Evolutionary conservation across 2,329 filamentous ascomycete genomes (phyloP), one percentile per base, ranked within the genome.

Genomic region (Endoconidiophora laricicola): DNA sequence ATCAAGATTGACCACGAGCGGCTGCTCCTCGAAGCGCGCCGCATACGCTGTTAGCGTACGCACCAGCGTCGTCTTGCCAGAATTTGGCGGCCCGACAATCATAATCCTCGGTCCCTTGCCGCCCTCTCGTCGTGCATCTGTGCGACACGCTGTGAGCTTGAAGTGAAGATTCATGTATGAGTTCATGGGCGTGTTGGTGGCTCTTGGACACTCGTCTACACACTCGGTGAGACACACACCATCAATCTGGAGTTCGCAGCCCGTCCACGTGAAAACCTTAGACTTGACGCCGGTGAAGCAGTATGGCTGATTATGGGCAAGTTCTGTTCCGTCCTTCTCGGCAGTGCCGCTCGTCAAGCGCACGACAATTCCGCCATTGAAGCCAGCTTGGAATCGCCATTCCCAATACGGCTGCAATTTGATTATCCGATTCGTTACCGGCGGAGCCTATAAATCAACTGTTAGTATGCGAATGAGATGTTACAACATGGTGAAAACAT

Each of bases 241-340:
- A 41, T 72, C 77, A 53, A 95, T 72, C 63, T 95, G 85, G 54
- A 98, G 68, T 48, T 79, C 79, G 65, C 87, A 95, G 58, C 91
- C 90, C 60, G 90, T 79, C 82, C 86, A 94, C 46, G 88, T 94
- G 63, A 85, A 85, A 59, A 98, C 82, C 54, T 90, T 88, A 52
- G 84, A 83, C 68, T 93, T 93, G 57, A 76, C 76, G 50, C 86
- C 84, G 43, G 76, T 74, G 64, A 98, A 90, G 29, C 73, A 80
- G 68, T 96, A 96, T 7, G 76, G 73, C 47, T 83, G 82, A 51
- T 82, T 83, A 7, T 77, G 73, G 9, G 87, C 87, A 41, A 98
- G 81, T 67, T 98, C 91, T 50, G 90, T 88, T 61, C 91, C 91
- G 62, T 96, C 94, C 60, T 94, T 79, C 65, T 98, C 91, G 45